These are phyloP conservation scores for Cavenderia fasciculata DNA, from an alignment of 78 protist genomes.

Conservation along the genomic window DNA sequence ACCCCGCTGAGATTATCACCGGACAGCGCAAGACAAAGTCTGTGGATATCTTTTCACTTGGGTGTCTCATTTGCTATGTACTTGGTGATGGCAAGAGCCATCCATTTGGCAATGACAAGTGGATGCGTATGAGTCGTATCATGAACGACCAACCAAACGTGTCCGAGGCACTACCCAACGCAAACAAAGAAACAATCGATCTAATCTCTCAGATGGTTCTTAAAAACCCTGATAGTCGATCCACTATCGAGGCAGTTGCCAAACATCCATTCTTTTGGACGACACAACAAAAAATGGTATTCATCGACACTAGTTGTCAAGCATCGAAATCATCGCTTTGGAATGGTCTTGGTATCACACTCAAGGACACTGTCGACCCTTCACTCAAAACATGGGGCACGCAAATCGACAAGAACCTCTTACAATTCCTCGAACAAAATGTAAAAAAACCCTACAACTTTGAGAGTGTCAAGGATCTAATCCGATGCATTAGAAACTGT, in stretches of 20 bases:
- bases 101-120: slow-evolving; percentile 47
- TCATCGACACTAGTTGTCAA: neutral
- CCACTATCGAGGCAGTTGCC: slow-evolving; percentile 2
- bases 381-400: neutral
- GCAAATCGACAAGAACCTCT: neutral
- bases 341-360: too few species aligned
- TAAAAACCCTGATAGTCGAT: neutral
- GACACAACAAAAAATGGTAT: slow-evolving; percentile 2
- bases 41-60: slow-evolving; percentile 62
- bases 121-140: slow-evolving; percentile 11
- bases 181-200: neutral
- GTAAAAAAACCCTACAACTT: slow-evolving; percentile 5
- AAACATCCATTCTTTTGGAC: slow-evolving; percentile 56
- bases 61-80: slow-evolving; percentile 38
- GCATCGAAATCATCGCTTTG: too few species aligned
- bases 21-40: slow-evolving; percentile 48
- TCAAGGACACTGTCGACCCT: too few species aligned
- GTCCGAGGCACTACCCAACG: too few species aligned
- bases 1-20: slow-evolving; percentile 42
- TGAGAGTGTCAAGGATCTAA: slow-evolving; percentile 16
- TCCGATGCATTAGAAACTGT: slow-evolving; percentile 33
- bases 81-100: slow-evolving; percentile 30
- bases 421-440: neutral
- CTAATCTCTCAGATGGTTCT: slow-evolving; percentile 14
- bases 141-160: neutral